phyloP scores from a whole-genome alignment of 129 eudicot species.

The Gnaphalium uliginosum region DNA sequence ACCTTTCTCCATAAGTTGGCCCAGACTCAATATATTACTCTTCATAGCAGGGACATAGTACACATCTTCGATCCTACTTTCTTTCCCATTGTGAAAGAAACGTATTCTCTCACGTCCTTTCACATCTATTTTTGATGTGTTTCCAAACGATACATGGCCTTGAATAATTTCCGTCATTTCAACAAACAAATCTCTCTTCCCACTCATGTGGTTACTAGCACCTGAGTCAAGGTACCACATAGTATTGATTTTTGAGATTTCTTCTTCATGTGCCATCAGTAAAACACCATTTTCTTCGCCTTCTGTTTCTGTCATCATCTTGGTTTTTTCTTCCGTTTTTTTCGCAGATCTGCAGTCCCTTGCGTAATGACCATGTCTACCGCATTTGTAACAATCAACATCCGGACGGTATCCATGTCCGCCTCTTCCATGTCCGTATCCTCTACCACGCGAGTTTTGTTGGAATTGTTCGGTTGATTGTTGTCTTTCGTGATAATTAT shows the following conservation, averaged over 20 bases:
- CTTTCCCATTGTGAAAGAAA: background rate
- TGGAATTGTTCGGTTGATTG: background rate
- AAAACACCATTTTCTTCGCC: background rate
- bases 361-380: background rate
- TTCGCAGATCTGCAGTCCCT: background rate
- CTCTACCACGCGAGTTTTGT: background rate
- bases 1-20: background rate
- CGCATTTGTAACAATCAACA: background rate
- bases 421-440: background rate
- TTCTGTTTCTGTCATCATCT: background rate
- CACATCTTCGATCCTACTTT: background rate
- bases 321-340: background rate
- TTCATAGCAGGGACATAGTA: background rate
- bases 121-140: background rate
- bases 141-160: background rate
- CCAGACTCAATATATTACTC: background rate
- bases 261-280: background rate
- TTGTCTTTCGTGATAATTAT: background rate
- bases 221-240: background rate
- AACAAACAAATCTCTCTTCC: background rate
- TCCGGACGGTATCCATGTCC: background rate
- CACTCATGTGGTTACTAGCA: background rate
- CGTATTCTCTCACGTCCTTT: slow-evolving; percentile 3
- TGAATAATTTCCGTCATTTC: background rate
- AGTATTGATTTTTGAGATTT: background rate